Conservation (phyloP, 1,284 basidiomycete genomes). For the Sporisorium scitamineum region DNA sequence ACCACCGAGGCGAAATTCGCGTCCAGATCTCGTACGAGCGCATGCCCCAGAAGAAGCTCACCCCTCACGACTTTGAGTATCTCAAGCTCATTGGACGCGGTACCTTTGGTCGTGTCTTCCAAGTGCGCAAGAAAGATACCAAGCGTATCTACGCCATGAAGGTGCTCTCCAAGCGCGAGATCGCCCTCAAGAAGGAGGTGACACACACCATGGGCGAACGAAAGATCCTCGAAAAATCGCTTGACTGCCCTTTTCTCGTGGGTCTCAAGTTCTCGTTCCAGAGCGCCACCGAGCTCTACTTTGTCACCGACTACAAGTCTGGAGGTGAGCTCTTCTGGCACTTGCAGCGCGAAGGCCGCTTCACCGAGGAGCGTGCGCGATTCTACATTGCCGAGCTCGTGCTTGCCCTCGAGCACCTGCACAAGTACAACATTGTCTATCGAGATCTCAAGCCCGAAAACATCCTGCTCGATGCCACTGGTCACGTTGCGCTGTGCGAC, state of each 20-base stretch:
- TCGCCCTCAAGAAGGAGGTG: conserved; percentile 98
- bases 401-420: conserved; percentile 93
- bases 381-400: conserved; percentile 97
- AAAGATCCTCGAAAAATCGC: conserved; percentile 94
- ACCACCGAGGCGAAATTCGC: conserved; percentile 82
- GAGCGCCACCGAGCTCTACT: conserved; percentile 92
- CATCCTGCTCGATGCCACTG: conserved; percentile 95
- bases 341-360: conserved; percentile 93
- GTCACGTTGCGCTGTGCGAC: conserved; percentile 97
- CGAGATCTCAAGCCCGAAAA: conserved; percentile 98
- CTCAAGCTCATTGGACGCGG: conserved; percentile 98
- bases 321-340: conserved; percentile 98
- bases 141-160: conserved; percentile 99
- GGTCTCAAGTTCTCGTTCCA: conserved; percentile 99
- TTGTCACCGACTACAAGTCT: conserved; percentile 98
- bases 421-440: conserved; percentile 98
- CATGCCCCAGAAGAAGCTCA: conserved; percentile 65
- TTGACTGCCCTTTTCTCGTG: conserved; percentile 96
- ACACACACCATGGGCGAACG: conserved; percentile 99
- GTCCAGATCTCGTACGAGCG: conserved; percentile 91
- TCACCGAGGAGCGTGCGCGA: conserved; percentile 90
- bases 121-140: conserved; percentile 97
- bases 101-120: conserved; percentile 97
- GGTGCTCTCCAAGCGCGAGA: conserved; percentile 97
- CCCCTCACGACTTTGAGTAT: conserved; percentile 87